Evolutionary conservation across 306 rosid species (phyloP), one percentile per base, ranked within the genome.

Genomic region (Ormosia semicastrata): DNA sequence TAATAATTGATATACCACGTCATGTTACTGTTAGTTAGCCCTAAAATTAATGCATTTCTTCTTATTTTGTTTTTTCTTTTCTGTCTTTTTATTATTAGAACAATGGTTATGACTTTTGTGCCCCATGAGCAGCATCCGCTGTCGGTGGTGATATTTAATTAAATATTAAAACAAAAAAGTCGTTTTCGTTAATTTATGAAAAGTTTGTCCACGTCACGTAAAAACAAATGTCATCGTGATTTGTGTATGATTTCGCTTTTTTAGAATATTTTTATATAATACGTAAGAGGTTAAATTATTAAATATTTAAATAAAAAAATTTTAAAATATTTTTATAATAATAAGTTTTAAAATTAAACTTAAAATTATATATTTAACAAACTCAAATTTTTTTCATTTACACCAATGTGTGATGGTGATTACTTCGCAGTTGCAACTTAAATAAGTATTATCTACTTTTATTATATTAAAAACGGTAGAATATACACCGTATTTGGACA

Each of bases 91-190:
- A 1, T 58, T 54, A 43, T 24, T 24, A 73, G 7, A 79, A 74
- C 68, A 75, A 46, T 79, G 1, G n/a, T 29, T 64, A 15, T 62
- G 79, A 76, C 69, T 84, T 81, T 62, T 41, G 41, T 73, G 84
- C 73, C 90, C 84, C 86, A 64, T 84, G 84, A 53, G 80, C 82
- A 74, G 77, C 84, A 24, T 18, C 73, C 5, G 36, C 85, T 81
- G 90, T 87, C 88, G 88, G 90, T 87, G 90, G 73, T 54, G 76
- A 68, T 84, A 52, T 71, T 60, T 67, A 71, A 50, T 43, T 11
- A 46, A 17, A 12, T 54, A 34, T 18, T 57, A 33, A 76, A 37
- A 7, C 8, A 5, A 37, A 76, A 59, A 49, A 29, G 77, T 73
- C 72, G 77, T 77, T 84, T 73, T 87, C 68, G 18, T 77, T 5